A percentile compares a stretch with the other conserved stretches of the same genome.
Evolutionary conservation across 768 basidiomycete genomes (phyloP).

Genomic region (Serendipita vermifera): DNA sequence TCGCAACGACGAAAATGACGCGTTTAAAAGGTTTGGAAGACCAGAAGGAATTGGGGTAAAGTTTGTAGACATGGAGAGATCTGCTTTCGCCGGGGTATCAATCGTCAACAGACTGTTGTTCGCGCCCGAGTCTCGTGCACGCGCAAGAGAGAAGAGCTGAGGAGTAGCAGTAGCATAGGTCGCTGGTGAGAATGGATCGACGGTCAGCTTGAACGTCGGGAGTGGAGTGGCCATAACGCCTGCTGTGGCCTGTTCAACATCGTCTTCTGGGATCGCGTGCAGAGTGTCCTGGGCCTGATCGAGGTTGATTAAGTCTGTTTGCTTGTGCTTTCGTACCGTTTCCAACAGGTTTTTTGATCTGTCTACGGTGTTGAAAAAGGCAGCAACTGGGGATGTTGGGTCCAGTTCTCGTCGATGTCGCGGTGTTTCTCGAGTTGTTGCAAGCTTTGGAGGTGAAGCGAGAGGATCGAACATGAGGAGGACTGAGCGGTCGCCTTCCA

Average conservation of each 20-base stretch:
- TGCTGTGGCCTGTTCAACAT: neutral
- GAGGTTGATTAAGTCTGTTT: neutral
- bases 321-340: neutral
- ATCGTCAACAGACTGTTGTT: neutral
- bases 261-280: too few relatives aligned
- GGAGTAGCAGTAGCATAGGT: neutral
- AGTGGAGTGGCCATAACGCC: neutral
- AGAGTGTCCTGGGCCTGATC: neutral
- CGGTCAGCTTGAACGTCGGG: too few relatives aligned
- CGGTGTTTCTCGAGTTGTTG: neutral
- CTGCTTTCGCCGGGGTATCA: neutral
- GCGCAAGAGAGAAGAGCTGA: neutral
- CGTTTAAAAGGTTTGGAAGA: neutral
- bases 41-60: neutral
- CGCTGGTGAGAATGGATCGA: slow-evolving; percentile 4
- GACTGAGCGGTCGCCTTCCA: neutral
- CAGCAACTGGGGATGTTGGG: neutral
- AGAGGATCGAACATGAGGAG: slow-evolving; percentile 2
- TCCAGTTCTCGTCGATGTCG: neutral
- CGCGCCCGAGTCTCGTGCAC: neutral
- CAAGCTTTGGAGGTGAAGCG: neutral
- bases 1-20: neutral
- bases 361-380: neutral
- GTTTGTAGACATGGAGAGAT: slow-evolving; percentile 1
- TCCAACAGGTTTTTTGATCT: neutral